These are phyloP conservation scores for Penicillium sp. DNA, from an alignment of 2,329 filamentous ascomycete species.

Conservation along the genomic window DNA sequence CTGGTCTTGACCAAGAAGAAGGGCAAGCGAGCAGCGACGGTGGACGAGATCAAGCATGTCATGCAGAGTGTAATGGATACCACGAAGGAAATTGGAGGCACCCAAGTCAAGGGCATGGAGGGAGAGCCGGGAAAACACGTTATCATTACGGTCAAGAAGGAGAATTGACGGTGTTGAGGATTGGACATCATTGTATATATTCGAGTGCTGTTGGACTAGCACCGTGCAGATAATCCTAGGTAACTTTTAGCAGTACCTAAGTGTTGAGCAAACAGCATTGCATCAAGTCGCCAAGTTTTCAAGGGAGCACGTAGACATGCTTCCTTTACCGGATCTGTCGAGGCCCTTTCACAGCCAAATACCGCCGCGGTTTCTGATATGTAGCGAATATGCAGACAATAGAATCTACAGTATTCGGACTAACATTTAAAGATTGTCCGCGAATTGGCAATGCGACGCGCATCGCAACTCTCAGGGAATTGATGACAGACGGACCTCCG, in stretches of 20 bases:
- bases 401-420: neutral
- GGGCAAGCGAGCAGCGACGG: slow-evolving; percentile 58
- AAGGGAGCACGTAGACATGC: neutral
- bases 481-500: slow-evolving; percentile 22
- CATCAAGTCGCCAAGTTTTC: neutral
- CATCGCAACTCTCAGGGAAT: neutral
- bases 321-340: neutral
- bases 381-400: neutral
- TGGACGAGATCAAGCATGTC: slow-evolving; percentile 61
- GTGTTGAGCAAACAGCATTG: neutral
- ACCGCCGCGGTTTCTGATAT: neutral
- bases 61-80: slow-evolving; percentile 52
- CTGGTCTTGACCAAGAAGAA: slow-evolving; percentile 68
- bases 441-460: neutral
- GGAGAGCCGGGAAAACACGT: slow-evolving; percentile 41
- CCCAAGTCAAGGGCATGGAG: slow-evolving; percentile 43
- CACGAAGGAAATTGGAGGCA: slow-evolving; percentile 43
- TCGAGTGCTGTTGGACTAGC: neutral
- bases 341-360: neutral
- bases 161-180: slow-evolving; percentile 9
- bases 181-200: neutral
- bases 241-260: neutral
- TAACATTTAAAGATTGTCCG: neutral
- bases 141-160: slow-evolving; percentile 38
- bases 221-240: neutral